Evolutionary conservation across 2,329 filamentous ascomycete genomes (phyloP), one percentile per base, ranked within the genome.

Genomic region (Colletotrichum sp.): DNA sequence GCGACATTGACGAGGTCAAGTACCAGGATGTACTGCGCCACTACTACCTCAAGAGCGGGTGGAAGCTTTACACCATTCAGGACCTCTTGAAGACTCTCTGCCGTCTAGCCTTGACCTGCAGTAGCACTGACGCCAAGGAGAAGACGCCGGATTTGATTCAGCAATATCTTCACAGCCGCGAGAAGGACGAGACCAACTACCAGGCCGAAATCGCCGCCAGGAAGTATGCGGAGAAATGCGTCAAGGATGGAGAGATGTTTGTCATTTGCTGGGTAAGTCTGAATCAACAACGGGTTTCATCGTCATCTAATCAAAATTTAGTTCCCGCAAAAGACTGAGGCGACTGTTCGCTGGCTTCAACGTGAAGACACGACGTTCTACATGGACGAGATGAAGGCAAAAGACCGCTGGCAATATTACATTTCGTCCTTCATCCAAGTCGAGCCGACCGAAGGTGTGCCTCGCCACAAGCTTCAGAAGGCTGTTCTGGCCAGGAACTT

Each of bases 161-260:
- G 77, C 91, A 98, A 67, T 99, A 98, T 86, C 92, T 96, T 82
- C 91, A 92, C 79, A 95, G 95, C 83, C 93, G 96, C 6, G 91
- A 94, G 69, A 94, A 93, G 82, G 94, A 96, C 21, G 94, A 96
- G 82, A 98, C 95, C 0, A 98, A 96, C 66, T 96, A 96, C 80
- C 94, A 97, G 84, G 93, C 94, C 34, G 96, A 99, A 87, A 95
- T 98, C 76, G 95, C 94, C 81, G 95, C 96, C 77, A 93, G 96
- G 77, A 98, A 98, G 85, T 95, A 95, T 82, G 96, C 97, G 2
- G 96, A 98, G 85, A 97, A 97, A 85, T 93, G 95, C 82, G 93
- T 97, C 79, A 98, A 98, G 87, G 96, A 99, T 78, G 94, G 94
- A 18, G 96, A 99, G 81, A 92, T 98, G 78, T 99, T 98, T 85